Percentiles rank a stretch among this genome's conserved stretches.
These are phyloP conservation scores for Pleurotus pulmonarius DNA, from an alignment of 768 basidiomycete genomes.

Conservation along the genomic window DNA sequence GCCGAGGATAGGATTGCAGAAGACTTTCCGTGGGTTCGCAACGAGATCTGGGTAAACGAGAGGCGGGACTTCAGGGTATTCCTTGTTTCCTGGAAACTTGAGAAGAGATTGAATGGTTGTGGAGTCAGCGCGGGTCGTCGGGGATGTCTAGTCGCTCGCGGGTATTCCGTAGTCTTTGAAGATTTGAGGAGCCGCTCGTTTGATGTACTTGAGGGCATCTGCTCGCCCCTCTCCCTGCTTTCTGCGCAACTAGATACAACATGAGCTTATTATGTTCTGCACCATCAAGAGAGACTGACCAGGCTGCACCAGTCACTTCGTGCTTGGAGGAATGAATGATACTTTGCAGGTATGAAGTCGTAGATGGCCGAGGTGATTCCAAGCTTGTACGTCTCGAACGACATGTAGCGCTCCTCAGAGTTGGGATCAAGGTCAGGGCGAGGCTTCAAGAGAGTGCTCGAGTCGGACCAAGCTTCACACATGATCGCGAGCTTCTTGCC, in stretches of 20 bases:
- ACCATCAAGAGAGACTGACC: not conserved
- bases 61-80: not conserved
- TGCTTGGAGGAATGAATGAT: not conserved
- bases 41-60: not conserved
- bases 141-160: not conserved
- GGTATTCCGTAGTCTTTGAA: too few species aligned
- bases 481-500: not conserved
- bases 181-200: too few species aligned
- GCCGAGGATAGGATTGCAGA: not conserved
- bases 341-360: not conserved
- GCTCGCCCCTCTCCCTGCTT: not conserved
- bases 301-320: not conserved
- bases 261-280: not conserved
- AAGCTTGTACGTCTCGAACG: not conserved
- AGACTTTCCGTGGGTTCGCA: not conserved
- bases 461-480: not conserved
- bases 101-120: not conserved
- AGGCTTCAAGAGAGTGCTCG: not conserved
- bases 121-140: not conserved
- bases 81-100: not conserved
- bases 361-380: not conserved
- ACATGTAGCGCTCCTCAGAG: not conserved
- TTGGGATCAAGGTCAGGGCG: not conserved
- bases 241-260: not conserved
- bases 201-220: too few species aligned